These are phyloP conservation scores for Tolypocladium inflatum DNA, from an alignment of 2,329 filamentous ascomycete species.

Conservation along the genomic window DNA sequence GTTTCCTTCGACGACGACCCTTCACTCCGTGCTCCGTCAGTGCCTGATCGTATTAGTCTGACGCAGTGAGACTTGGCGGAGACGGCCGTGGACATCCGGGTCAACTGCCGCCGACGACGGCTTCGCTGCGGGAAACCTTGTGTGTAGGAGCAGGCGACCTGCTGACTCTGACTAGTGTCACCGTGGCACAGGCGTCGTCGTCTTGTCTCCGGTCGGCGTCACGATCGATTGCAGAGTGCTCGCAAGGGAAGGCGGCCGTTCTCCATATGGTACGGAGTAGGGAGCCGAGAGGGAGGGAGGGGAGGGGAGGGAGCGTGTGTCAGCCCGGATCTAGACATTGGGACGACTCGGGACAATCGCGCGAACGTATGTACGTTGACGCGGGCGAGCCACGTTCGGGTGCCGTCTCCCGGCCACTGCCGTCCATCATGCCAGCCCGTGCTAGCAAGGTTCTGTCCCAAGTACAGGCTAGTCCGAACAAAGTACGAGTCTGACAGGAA, in stretches of 20 bases:
- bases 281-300: neutral
- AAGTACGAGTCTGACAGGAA: neutral
- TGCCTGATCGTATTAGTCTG: neutral
- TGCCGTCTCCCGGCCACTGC: slow-evolving; percentile 3
- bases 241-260: too few relatives aligned
- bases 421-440: neutral
- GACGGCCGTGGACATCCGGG: neutral
- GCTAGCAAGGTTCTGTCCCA: neutral
- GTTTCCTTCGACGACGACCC: neutral
- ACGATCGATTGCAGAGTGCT: neutral
- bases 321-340: neutral
- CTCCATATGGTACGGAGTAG: neutral
- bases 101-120: neutral
- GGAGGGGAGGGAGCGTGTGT: neutral
- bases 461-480: neutral
- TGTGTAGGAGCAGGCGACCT: neutral
- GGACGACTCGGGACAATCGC: neutral
- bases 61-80: neutral
- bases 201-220: neutral
- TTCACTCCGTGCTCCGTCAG: neutral
- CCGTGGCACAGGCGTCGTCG: neutral
- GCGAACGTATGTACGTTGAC: neutral
- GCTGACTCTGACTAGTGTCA: neutral
- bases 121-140: neutral
- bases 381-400: slow-evolving; percentile 6